A percentile compares a stretch with the other conserved stretches of the same genome.
Evolutionary conservation across 164 flowering plant species (phyloP).

Genomic region (Vitis cinerea): DNA sequence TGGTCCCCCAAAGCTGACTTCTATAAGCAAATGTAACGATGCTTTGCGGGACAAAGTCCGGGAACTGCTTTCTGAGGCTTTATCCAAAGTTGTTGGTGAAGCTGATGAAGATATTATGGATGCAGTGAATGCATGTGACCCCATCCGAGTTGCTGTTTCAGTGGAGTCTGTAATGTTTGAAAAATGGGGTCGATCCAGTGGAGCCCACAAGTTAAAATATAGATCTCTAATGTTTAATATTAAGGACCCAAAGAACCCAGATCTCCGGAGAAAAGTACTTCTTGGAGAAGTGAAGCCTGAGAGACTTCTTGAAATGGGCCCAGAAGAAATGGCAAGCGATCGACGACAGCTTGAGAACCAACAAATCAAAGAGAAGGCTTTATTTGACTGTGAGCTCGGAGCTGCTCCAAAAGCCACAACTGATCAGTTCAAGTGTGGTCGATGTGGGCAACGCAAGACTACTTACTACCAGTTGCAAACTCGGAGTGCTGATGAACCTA

Average conservation of each 20-base stretch:
- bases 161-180: conserved; percentile 86
- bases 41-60: conserved; percentile 71
- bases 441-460: conserved; percentile 77
- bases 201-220: conserved; percentile 72
- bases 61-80: conserved; percentile 70
- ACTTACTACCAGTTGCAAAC: conserved; percentile 94
- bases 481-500: conserved; percentile 98
- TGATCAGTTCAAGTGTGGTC: conserved; percentile 82
- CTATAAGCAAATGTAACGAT: conserved; percentile 71
- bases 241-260: conserved; percentile 82
- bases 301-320: conserved; percentile 49
- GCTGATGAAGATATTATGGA: conserved; percentile 49
- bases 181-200: conserved; percentile 70
- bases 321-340: conserved; percentile 92
- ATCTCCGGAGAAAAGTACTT: conserved; percentile 80
- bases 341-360: conserved; percentile 54
- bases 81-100: conserved; percentile 62
- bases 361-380: conserved; percentile 67
- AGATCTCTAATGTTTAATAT: conserved; percentile 88
- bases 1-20: conserved; percentile 65
- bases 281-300: conserved; percentile 71
- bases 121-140: conserved; percentile 63
- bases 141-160: conserved; percentile 67
- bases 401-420: conserved; percentile 65
- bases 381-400: conserved; percentile 76